phyloP scores from a whole-genome alignment of 805 yeast genomes.

The Yamadazyma insecticola region DNA sequence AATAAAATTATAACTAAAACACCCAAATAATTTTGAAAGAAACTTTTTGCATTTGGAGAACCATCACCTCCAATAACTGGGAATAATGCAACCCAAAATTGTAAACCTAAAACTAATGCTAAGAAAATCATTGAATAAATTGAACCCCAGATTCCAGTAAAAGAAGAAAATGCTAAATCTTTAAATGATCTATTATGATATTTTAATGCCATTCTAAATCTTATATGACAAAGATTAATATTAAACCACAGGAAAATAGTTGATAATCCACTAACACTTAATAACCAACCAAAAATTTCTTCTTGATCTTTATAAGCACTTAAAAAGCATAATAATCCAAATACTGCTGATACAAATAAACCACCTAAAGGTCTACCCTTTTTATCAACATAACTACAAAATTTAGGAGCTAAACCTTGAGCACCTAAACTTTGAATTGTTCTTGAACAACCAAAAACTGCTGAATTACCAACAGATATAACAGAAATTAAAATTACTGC shows the following conservation, averaged over 20 bases:
- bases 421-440: constrained; percentile 63
- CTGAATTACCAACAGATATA: constrained; percentile 71
- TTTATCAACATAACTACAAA: constrained; percentile 36
- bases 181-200: constrained; percentile 28
- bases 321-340: constrained; percentile 39
- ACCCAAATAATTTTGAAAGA: constrained; percentile 37
- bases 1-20: constrained; percentile 25
- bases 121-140: constrained; percentile 26
- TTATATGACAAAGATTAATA: constrained; percentile 35
- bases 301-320: constrained; percentile 27
- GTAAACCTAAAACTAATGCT: constrained; percentile 27
- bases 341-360: constrained; percentile 23
- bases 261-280: constrained; percentile 37
- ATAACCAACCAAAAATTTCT: constrained; percentile 36
- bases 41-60: constrained; percentile 23
- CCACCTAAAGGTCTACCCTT: constrained; percentile 41
- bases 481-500: constrained; percentile 71
- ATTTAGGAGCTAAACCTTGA: constrained; percentile 63
- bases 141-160: constrained; percentile 36
- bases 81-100: constrained; percentile 38
- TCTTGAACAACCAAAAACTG: constrained; percentile 71
- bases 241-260: constrained; percentile 39
- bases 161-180: constrained; percentile 31
- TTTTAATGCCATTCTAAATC: constrained; percentile 37
- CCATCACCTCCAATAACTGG: constrained; percentile 27